Evolutionary conservation across 164 flowering plant species (phyloP), one percentile per base, ranked within the genome.

Genomic region (Aristolochia contorta): DNA sequence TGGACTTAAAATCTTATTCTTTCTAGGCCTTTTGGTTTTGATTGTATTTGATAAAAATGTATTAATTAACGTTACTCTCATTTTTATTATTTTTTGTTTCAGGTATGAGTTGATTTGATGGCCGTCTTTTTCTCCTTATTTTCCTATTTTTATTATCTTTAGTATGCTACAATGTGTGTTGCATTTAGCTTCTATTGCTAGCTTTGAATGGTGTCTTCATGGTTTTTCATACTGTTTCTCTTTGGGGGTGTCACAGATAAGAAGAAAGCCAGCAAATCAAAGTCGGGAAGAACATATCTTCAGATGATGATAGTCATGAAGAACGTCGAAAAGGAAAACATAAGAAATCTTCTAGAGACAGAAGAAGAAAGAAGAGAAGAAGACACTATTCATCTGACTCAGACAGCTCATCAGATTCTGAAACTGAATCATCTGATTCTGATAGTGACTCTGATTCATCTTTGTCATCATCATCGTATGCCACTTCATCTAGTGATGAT

Each of bases 401-500:
- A 19, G 96, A 89, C 46, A 80, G 79, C 69, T 82, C 91, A 27
- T 78, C 90, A 6, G 99, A 90, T 65, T 68, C 89, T 54, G 97
- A 89, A 33, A 67, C 73, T n/a, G 84, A 82, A 54, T 74, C 83
- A 19, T 79, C 84, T 2, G 92, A 83, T 16, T 78, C 82, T 43
- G 91, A 85, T 41, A 81, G 75, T 58, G 87, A 85, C 59, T 80
- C 86, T 32, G 91, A 80, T 65, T 75, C 82, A 1, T 51, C 65
- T 74, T 54, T 76, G 3, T 80, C 86, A 4, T 89, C 91, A 48
- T 86, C 84, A 33, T 83, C 91, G 60, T 72, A 80, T 37, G 57
- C 67, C 43, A 90, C 92, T 66, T 87, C 97, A 53, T 91, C 99
- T 57, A 86, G 96, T 78, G 95, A 94, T 72, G 91, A 80, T 64